Evolutionary conservation across 2,329 filamentous ascomycete species (phyloP).

Genomic region (Cadophora luteo-olivacea): DNA sequence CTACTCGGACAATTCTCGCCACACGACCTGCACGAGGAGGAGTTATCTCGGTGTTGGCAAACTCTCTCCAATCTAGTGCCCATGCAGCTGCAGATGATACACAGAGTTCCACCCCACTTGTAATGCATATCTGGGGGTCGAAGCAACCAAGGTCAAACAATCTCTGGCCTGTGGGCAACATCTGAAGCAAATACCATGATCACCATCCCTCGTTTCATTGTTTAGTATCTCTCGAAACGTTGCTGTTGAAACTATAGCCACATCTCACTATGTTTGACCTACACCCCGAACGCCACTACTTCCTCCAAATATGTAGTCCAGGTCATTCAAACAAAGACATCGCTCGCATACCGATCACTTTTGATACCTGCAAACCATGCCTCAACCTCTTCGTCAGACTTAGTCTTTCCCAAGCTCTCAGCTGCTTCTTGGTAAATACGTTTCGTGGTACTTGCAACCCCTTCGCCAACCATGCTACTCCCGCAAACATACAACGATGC

Average conservation of each 20-base stretch:
- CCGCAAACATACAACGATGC: constrained; percentile 42
- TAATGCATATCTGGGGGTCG: not conserved
- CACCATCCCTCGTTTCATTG: not conserved
- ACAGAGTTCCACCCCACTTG: not conserved
- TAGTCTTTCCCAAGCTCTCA: constrained; percentile 43
- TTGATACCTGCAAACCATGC: constrained; percentile 53
- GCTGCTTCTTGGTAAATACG: constrained; percentile 51
- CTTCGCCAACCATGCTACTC: constrained; percentile 48
- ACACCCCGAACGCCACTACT: not conserved
- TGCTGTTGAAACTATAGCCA: not conserved
- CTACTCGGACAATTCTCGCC: not conserved
- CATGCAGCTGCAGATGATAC: not conserved
- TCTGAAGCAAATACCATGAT: not conserved
- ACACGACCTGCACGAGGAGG: not conserved
- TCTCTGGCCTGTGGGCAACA: no score
- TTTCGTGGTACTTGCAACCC: constrained; percentile 50
- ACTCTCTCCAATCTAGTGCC: not conserved
- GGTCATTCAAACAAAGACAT: constrained; percentile 48
- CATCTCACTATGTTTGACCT: not conserved
- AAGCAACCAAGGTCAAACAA: no score
- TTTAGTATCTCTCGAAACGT: not conserved
- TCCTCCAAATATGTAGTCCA: not conserved
- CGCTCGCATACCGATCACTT: constrained; percentile 53
- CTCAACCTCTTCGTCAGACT: constrained; percentile 49
- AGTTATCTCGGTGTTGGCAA: no score